phyloP scores from a whole-genome alignment of 2,329 filamentous ascomycete species.

The Monosporascus sp. region DNA sequence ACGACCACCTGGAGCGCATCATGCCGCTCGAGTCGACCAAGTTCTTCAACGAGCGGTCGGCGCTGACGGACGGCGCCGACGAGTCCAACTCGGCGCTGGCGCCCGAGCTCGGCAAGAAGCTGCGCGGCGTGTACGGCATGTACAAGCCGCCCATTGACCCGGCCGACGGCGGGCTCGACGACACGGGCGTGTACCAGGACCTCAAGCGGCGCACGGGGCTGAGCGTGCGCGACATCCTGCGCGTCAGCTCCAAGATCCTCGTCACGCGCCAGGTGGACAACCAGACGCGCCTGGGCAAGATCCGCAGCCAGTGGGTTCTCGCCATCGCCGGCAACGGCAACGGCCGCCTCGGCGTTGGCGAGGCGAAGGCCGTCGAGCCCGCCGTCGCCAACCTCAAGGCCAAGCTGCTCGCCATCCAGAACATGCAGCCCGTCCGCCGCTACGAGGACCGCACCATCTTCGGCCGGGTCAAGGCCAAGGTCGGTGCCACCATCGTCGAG shows the following conservation, averaged over 20 bases:
- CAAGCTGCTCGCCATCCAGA: slow-evolving; percentile 75
- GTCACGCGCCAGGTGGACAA: slow-evolving; percentile 75
- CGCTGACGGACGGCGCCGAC: slow-evolving; percentile 28
- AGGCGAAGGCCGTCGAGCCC: slow-evolving; percentile 78
- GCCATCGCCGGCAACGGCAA: slow-evolving; percentile 82
- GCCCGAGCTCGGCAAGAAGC: slow-evolving; percentile 43
- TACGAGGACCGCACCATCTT: slow-evolving; percentile 93
- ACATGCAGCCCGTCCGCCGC: slow-evolving; percentile 85
- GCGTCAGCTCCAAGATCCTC: slow-evolving; percentile 65
- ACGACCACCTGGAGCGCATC: slow-evolving; percentile 10
- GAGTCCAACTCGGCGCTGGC: slow-evolving; percentile 41
- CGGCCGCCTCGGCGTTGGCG: slow-evolving; percentile 81
- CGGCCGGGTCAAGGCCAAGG: slow-evolving; percentile 77
- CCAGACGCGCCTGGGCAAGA: slow-evolving; percentile 95
- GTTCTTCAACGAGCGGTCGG: slow-evolving; percentile 29
- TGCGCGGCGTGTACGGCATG: slow-evolving; percentile 47
- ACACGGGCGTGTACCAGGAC: slow-evolving; percentile 44
- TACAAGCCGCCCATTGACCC: slow-evolving; percentile 46
- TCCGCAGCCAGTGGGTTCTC: slow-evolving; percentile 69
- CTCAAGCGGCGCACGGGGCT: slow-evolving; percentile 53
- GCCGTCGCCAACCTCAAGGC: slow-evolving; percentile 67
- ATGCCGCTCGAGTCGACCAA: slow-evolving; percentile 16
- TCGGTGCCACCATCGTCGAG: slow-evolving; percentile 81
- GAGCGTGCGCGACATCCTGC: slow-evolving; percentile 45
- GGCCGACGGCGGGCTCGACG: slow-evolving; percentile 46